These are phyloP conservation scores for Mortierella sp. DNA, from an alignment of 371 early-diverging fungal species.

Conservation along the genomic window DNA sequence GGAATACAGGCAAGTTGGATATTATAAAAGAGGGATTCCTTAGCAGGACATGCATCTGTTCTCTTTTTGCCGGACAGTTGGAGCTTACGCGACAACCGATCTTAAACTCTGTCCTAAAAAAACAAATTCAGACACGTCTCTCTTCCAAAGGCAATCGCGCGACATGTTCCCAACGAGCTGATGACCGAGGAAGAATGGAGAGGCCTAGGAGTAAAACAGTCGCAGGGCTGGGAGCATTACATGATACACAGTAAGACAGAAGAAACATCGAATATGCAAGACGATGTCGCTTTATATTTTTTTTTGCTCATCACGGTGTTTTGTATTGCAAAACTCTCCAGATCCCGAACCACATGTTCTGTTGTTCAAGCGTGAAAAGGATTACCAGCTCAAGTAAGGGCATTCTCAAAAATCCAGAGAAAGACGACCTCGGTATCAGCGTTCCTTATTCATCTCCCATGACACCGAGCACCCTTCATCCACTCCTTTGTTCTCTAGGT, in stretches of 20 bases:
- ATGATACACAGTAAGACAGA: conserved; percentile 77
- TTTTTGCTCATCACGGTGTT: not conserved
- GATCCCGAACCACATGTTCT: conserved; percentile 90
- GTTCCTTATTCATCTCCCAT: too few relatives aligned
- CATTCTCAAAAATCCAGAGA: too few relatives aligned
- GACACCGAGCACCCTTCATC: too few relatives aligned
- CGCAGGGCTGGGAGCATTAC: conserved; percentile 88
- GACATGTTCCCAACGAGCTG: conserved; percentile 70
- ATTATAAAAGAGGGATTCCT: not conserved
- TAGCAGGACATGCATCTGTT: too few relatives aligned
- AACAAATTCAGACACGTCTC: conserved; percentile 71
- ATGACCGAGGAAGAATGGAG: conserved; percentile 85
- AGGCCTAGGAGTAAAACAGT: conserved; percentile 81
- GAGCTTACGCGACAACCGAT: not conserved
- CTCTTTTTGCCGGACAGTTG: too few relatives aligned
- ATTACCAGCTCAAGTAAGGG: conserved; percentile 68
- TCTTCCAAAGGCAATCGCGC: conserved; percentile 71
- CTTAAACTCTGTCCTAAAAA: not conserved
- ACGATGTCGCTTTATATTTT: not conserved
- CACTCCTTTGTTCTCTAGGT: conserved; percentile 3
- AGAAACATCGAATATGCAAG: not conserved
- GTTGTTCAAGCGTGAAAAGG: conserved; percentile 81
- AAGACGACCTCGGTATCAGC: too few relatives aligned
- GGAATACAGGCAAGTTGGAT: conserved; percentile 52
- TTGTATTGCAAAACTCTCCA: conserved; percentile 25